Percentiles rank a stretch among this genome's conserved stretches.
These are phyloP conservation scores for Chimonanthus salicifolius DNA, from an alignment of 164 flowering plant species.

Conservation along the genomic window DNA sequence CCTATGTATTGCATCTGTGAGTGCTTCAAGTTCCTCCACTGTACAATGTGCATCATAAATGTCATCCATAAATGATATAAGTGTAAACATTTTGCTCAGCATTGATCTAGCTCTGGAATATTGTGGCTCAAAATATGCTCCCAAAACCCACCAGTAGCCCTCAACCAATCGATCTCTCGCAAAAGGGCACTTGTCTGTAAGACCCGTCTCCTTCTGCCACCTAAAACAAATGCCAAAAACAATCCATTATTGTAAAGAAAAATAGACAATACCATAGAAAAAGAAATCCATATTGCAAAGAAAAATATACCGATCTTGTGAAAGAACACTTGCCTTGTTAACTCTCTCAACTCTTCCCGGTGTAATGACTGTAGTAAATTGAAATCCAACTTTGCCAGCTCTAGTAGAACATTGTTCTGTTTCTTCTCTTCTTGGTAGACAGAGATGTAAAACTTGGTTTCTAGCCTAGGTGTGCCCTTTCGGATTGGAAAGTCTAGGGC, in stretches of 20 bases:
- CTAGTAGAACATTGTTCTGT: constrained; percentile 15
- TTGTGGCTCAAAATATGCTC: background rate
- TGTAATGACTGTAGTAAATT: constrained; percentile 12
- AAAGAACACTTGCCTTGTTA: constrained; percentile 32
- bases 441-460: constrained; percentile 15
- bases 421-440: constrained; percentile 5
- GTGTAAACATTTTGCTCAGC: too few species aligned
- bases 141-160: background rate
- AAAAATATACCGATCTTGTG: background rate
- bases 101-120: background rate
- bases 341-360: constrained; percentile 29
- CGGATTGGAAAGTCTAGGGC: constrained; percentile 36
- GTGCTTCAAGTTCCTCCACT: too few species aligned
- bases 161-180: background rate
- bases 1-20: too few species aligned
- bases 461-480: constrained; percentile 34
- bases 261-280: too few species aligned
- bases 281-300: too few species aligned
- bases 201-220: background rate
- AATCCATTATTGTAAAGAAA: too few species aligned
- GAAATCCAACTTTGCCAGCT: constrained; percentile 34
- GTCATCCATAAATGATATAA: background rate
- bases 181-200: background rate
- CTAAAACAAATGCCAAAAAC: background rate
- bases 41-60: too few species aligned